Evolutionary conservation across 1,284 basidiomycete species (phyloP), one percentile per base, ranked within the genome.

Genomic region (Peniophora sp.): DNA sequence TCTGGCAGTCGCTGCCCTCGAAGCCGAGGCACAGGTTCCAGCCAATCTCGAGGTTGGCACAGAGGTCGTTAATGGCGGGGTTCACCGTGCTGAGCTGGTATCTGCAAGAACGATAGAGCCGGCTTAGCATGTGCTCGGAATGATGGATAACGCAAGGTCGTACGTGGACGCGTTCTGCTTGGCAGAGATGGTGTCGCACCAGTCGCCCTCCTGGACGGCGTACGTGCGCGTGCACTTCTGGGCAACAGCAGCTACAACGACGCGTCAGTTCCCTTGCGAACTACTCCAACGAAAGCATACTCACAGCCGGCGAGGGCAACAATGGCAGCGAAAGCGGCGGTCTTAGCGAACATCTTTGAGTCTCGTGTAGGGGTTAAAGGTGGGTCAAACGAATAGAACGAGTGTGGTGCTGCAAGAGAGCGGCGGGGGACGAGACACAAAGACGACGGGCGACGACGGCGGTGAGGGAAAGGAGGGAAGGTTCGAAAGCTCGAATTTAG

Each of bases 41-140:
- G 36, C 77, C 78, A 3, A 74, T 65, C 2, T 58, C 45, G 52
- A 89, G 77, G 63, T 87, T 85, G 58, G 64, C 59, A 70, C 88
- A 89, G 2, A 45, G 47, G 0, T 58, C 14, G 58, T 88, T 77
- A 51, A 61, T 58, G 49, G 55, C 60, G 0, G 67, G 51, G 65
- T 89, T 90, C 58, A 79, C 68, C 12, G 72, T 73, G 2, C 80
- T 77, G 47, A 90, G 77, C 66, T 90, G 86, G 69, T 83, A 89
- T 17, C 84, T 86, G 56, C n/a, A 41, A 36, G 34, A 10, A n/a
- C 34, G 38, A 41, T 20, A 41, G 8, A 6, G 50, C 11, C 8
- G 8, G 44, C 48, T 47, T 39, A 25, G 25, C 6, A n/a, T 19
- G 16, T 34, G 45, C 24, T 51, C 32, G 53, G 45, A 45, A 45